Conservation (phyloP, 2,329 filamentous ascomycete species). For the Westerdykella sp. region DNA sequence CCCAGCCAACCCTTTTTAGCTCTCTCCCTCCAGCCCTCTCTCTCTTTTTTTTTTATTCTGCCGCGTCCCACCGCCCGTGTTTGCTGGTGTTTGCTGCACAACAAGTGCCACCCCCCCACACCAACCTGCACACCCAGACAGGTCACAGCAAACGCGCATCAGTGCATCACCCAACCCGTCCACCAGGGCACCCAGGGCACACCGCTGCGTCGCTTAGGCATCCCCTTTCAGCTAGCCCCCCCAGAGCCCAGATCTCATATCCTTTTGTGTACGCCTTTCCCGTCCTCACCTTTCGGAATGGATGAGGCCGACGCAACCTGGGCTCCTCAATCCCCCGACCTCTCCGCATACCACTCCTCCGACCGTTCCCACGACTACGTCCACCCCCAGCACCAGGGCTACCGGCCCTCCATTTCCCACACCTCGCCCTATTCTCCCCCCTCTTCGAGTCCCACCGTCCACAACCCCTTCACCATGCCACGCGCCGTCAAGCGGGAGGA, state of each 20-base stretch:
- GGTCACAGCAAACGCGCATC: background rate
- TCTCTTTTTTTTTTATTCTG: background rate
- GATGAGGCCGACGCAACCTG: slow-evolving; percentile 25
- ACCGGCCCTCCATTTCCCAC: slow-evolving; percentile 33
- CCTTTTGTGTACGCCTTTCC: too few species aligned
- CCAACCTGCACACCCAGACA: too few species aligned
- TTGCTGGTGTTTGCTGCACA: too few species aligned
- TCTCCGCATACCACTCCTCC: slow-evolving; percentile 45
- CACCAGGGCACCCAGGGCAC: too few species aligned
- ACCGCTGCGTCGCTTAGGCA: background rate
- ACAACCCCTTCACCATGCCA: slow-evolving; percentile 20
- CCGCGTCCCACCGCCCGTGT: background rate
- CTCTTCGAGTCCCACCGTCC: slow-evolving; percentile 38
- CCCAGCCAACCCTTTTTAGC: too few species aligned
- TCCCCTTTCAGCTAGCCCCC: too few species aligned
- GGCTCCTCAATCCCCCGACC: slow-evolving; percentile 40
- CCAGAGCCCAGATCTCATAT: too few species aligned
- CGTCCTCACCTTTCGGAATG: slow-evolving; percentile 11
- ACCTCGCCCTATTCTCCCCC: slow-evolving; percentile 16
- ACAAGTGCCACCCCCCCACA: too few species aligned
- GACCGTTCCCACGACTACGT: slow-evolving; percentile 31
- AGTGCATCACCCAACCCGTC: too few species aligned
- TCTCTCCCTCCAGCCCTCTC: too few species aligned
- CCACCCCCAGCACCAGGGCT: slow-evolving; percentile 35
- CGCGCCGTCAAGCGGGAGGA: slow-evolving; percentile 20